These are phyloP conservation scores for Tanacetum coccineum DNA, from an alignment of 129 eudicot genomes.

Conservation along the genomic window DNA sequence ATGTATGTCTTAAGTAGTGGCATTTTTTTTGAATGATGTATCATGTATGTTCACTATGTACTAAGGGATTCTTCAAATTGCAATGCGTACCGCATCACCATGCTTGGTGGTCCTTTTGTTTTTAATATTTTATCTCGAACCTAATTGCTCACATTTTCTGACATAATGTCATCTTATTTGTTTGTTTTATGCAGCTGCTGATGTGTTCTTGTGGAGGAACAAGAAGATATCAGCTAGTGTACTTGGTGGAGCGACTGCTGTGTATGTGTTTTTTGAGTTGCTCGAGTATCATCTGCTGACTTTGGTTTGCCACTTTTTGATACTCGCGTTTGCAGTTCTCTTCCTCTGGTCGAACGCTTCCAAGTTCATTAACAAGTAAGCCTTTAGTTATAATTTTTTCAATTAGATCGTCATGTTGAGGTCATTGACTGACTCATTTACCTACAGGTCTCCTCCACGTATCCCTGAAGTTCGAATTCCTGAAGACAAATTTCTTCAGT, in stretches of 20 bases:
- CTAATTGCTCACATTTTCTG: background rate
- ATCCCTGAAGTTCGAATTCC: slow-evolving; percentile 81
- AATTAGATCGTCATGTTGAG: background rate
- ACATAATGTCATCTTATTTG: slow-evolving; percentile 3
- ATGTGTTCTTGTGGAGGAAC: slow-evolving; percentile 88
- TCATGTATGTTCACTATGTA: too few species aligned
- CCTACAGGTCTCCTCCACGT: slow-evolving; percentile 57
- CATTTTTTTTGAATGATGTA: too few species aligned
- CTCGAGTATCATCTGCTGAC: slow-evolving; percentile 81
- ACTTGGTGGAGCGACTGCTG: slow-evolving; percentile 77
- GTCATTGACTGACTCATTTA: background rate
- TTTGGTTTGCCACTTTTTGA: slow-evolving; percentile 57
- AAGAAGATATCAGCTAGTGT: slow-evolving; percentile 80
- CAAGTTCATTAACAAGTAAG: slow-evolving; percentile 75
- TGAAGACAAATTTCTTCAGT: slow-evolving; percentile 50
- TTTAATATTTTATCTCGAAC: background rate
- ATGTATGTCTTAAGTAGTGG: too few species aligned
- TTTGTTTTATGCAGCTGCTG: slow-evolving; percentile 64
- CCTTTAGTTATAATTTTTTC: background rate
- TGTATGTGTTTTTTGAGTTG: slow-evolving; percentile 79
- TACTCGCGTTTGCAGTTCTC: slow-evolving; percentile 56
- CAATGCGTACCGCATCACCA: background rate
- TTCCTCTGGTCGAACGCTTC: slow-evolving; percentile 85
- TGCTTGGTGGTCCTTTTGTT: background rate
- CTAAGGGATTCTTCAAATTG: too few species aligned